These are phyloP conservation scores for Prunus yedoensis DNA, from an alignment of 331 rosid genomes.

Conservation along the genomic window DNA sequence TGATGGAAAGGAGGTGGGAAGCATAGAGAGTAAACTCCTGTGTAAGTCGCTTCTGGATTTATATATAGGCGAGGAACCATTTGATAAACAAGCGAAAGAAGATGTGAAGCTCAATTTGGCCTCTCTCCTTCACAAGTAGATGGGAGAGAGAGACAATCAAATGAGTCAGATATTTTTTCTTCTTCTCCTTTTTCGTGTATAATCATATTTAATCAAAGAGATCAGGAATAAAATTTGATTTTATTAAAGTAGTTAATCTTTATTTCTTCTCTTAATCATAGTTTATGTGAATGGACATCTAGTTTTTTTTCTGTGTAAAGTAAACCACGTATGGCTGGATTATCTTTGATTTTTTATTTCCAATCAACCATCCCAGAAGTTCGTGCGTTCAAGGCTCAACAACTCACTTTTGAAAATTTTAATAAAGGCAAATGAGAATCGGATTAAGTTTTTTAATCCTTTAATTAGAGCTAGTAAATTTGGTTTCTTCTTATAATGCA, in stretches of 20 bases:
- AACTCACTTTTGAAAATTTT: neutral
- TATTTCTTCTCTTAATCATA: neutral
- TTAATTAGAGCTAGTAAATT: neutral
- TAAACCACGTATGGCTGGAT: neutral
- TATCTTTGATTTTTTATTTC: neutral
- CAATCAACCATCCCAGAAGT: neutral
- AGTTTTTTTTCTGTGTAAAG: neutral
- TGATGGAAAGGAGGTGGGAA: conserved; percentile 93
- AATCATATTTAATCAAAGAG: neutral
- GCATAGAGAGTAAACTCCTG: conserved; percentile 74
- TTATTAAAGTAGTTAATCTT: neutral
- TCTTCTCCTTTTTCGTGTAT: neutral
- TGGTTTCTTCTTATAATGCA: neutral
- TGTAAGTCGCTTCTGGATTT: conserved; percentile 76
- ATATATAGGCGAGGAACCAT: conserved; percentile 82
- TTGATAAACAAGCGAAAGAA: conserved; percentile 85
- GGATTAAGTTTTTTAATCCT: neutral
- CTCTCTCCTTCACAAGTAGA: conserved; percentile 46
- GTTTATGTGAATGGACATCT: neutral
- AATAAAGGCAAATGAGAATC: neutral
- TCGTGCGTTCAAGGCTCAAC: neutral
- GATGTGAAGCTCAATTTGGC: conserved; percentile 62
- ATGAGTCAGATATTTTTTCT: neutral
- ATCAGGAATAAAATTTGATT: neutral
- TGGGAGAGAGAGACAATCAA: neutral